phyloP scores from a whole-genome alignment of 306 rosid species.

The Dicorynia guianensis region DNA sequence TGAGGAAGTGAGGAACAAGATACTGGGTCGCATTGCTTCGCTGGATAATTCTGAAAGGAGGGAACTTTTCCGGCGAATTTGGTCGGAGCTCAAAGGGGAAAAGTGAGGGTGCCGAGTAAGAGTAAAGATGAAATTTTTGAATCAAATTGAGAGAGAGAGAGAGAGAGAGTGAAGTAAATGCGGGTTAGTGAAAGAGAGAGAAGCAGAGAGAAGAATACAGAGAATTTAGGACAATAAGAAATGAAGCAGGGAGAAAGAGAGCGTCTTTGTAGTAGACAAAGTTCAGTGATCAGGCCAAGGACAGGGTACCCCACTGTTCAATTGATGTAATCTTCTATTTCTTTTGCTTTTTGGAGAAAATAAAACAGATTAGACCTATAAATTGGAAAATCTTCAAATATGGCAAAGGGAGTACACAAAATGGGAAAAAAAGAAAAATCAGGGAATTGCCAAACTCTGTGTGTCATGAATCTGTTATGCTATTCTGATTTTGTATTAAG shows the following conservation, averaged over 20 bases:
- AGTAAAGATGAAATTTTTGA: neutral
- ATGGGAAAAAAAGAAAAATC: no score
- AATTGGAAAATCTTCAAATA: neutral
- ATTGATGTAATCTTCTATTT: neutral
- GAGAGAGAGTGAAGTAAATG: slow-evolving; percentile 16
- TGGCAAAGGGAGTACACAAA: neutral
- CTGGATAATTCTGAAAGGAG: slow-evolving; percentile 10
- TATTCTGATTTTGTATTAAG: no score
- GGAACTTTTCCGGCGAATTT: slow-evolving; percentile 15
- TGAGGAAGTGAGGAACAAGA: slow-evolving; percentile 11
- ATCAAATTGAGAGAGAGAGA: neutral
- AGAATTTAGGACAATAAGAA: neutral
- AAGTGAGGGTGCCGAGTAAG: neutral
- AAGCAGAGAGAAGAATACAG: neutral
- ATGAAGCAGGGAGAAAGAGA: neutral
- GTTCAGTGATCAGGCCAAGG: no score
- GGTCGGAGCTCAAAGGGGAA: neutral
- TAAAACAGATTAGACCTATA: neutral
- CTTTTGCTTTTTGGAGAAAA: neutral
- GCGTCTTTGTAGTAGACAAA: neutral
- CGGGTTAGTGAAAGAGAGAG: neutral
- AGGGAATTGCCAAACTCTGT: no score
- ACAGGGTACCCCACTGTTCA: neutral
- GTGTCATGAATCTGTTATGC: no score
- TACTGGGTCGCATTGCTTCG: slow-evolving; percentile 36